Evolutionary conservation across 1,284 basidiomycete genomes (phyloP).

Genomic region (Termitomyces sp.): DNA sequence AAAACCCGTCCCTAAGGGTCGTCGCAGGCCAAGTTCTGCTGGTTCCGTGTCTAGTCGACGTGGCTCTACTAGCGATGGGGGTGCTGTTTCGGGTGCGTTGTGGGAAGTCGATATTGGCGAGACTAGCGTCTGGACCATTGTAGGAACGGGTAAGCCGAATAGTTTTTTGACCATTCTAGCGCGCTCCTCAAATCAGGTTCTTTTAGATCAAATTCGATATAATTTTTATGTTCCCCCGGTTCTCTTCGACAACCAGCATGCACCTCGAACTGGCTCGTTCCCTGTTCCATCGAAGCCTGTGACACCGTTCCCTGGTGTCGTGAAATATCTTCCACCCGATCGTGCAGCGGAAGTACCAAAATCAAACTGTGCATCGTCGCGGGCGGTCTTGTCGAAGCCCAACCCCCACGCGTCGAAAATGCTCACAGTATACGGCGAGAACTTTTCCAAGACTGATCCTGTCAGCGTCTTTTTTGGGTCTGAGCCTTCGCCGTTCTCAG

Average conservation of each 20-base stretch:
- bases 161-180: slow-evolving; percentile 9
- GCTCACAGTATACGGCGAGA: slow-evolving; percentile 86
- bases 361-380: slow-evolving; percentile 56
- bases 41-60: slow-evolving; percentile 63
- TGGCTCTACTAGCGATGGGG: slow-evolving; percentile 58
- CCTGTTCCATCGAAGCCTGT: slow-evolving; percentile 76
- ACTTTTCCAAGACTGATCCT: slow-evolving; percentile 77
- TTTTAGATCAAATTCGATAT: slow-evolving; percentile 78
- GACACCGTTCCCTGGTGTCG: slow-evolving; percentile 80
- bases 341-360: slow-evolving; percentile 72
- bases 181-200: slow-evolving; percentile 13
- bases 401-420: slow-evolving; percentile 69
- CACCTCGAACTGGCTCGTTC: slow-evolving; percentile 61
- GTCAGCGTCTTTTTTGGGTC: slow-evolving; percentile 85
- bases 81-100: slow-evolving; percentile 70
- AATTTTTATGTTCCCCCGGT: slow-evolving; percentile 91
- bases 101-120: slow-evolving; percentile 88
- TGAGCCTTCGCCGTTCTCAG: slow-evolving; percentile 81
- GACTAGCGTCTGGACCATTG: slow-evolving; percentile 90
- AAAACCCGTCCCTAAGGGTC: slow-evolving; percentile 58
- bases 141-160: slow-evolving; percentile 67
- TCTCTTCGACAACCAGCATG: slow-evolving; percentile 70
- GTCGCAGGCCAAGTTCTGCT: slow-evolving; percentile 69
- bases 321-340: slow-evolving; percentile 83
- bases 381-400: slow-evolving; percentile 66